Evolutionary conservation across 495 filamentous ascomycete species (phyloP).

Genomic region (Hyaloscypha bicolor): DNA sequence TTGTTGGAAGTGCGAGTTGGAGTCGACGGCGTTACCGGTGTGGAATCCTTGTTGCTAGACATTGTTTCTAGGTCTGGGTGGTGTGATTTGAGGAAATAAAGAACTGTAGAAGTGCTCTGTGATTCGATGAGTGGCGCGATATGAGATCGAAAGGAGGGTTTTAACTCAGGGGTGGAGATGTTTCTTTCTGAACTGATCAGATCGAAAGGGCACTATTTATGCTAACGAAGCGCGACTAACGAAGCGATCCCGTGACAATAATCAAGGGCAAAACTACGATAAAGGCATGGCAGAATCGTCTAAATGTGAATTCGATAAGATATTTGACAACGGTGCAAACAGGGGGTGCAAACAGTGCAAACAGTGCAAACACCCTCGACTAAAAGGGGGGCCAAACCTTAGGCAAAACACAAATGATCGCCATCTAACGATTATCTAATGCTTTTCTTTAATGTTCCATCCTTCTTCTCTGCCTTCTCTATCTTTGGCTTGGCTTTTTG

Average conservation of each 20-base stretch:
- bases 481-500: conserved; percentile 30
- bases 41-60: too few species aligned
- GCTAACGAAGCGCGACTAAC: neutral
- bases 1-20: too few species aligned
- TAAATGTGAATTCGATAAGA: neutral
- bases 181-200: neutral
- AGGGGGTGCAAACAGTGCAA: neutral
- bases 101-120: too few species aligned
- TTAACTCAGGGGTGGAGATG: neutral
- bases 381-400: neutral
- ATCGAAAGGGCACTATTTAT: neutral
- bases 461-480: conserved; percentile 17
- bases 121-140: too few species aligned
- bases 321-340: neutral
- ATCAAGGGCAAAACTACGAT: too few species aligned
- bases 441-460: conserved; percentile 6
- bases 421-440: neutral
- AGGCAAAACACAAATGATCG: too few species aligned
- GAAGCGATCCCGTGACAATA: too few species aligned
- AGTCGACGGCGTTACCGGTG: too few species aligned
- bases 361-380: neutral
- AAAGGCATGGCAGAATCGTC: neutral
- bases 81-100: too few species aligned
- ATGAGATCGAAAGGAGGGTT: neutral
- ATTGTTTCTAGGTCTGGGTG: too few species aligned